phyloP scores from a whole-genome alignment of 2,329 filamentous ascomycete species.

The Claviceps digitariae region DNA sequence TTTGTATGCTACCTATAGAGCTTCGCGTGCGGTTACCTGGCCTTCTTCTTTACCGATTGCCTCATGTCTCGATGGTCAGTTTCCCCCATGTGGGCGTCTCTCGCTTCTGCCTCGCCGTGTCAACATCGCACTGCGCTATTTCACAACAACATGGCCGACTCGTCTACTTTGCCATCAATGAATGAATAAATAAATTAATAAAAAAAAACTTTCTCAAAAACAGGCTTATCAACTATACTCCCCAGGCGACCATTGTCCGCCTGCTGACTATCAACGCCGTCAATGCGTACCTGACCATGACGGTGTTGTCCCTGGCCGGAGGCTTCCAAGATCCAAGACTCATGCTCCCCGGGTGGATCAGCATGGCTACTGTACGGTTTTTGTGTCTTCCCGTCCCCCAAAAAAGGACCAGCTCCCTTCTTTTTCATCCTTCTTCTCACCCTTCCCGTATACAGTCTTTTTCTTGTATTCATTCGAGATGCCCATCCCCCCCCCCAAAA shows the following conservation, averaged over 20 bases:
- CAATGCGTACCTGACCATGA: constrained; percentile 63
- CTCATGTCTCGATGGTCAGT: constrained; percentile 69
- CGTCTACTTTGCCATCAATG: background rate
- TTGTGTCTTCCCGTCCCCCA: constrained; percentile 5
- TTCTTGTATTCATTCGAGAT: too few relatives aligned
- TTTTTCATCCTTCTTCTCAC: too few relatives aligned
- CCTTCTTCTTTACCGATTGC: constrained; percentile 74
- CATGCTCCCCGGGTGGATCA: constrained; percentile 64
- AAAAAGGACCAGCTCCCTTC: too few relatives aligned
- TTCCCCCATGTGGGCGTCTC: background rate
- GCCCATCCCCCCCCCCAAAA: background rate
- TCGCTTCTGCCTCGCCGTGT: too few relatives aligned
- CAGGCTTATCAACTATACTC: constrained; percentile 75
- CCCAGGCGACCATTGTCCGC: constrained; percentile 65
- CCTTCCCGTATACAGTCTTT: too few relatives aligned
- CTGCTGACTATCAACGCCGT: constrained; percentile 61
- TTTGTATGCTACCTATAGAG: constrained; percentile 33
- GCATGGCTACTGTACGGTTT: constrained; percentile 60
- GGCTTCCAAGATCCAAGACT: constrained; percentile 57
- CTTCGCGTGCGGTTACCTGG: constrained; percentile 62
- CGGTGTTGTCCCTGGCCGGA: constrained; percentile 56
- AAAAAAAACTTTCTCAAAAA: background rate
- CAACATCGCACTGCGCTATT: too few relatives aligned
- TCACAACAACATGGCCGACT: background rate
- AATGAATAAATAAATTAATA: too few relatives aligned